A percentile compares a stretch with the other conserved stretches of the same genome.
phyloP scores from a whole-genome alignment of 768 basidiomycete genomes.

The Tricholoma flavovirens region DNA sequence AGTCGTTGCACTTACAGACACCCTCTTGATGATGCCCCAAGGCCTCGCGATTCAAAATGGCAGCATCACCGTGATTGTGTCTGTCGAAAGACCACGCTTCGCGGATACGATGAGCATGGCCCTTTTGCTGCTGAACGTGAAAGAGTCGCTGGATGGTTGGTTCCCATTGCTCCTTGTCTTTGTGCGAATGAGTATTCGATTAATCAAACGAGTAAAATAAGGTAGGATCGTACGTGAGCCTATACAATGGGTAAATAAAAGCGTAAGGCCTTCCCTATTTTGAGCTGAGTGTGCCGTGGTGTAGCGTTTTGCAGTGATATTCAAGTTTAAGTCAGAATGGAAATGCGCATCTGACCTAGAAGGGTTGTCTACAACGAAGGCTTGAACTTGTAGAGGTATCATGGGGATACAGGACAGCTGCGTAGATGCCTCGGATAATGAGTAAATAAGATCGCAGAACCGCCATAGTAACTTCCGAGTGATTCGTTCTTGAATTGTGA shows the following conservation, averaged over 20 bases:
- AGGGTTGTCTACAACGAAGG: neutral
- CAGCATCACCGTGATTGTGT: conserved; percentile 46
- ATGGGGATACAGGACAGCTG: neutral
- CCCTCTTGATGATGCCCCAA: conserved; percentile 16
- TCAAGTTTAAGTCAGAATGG: conserved; percentile 17
- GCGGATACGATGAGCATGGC: conserved; percentile 21
- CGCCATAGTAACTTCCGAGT: neutral
- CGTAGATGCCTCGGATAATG: neutral
- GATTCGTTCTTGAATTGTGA: neutral
- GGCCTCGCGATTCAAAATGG: conserved; percentile 33
- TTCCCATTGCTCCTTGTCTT: conserved; percentile 57
- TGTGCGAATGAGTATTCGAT: neutral
- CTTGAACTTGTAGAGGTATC: neutral
- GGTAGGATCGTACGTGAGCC: conserved; percentile 33
- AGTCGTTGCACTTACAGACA: neutral
- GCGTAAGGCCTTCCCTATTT: conserved; percentile 32
- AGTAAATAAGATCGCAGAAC: neutral
- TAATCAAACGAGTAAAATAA: conserved; percentile 1
- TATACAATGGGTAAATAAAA: conserved; percentile 44
- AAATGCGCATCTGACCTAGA: too few relatives aligned
- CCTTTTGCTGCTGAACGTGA: conserved; percentile 18
- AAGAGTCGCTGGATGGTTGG: conserved; percentile 37
- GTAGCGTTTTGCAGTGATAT: conserved; percentile 45
- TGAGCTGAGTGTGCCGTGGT: conserved; percentile 17
- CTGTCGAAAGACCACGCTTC: conserved; percentile 50